Evolutionary conservation across 306 rosid genomes (phyloP).

Genomic region (Ceratonia siliqua): DNA sequence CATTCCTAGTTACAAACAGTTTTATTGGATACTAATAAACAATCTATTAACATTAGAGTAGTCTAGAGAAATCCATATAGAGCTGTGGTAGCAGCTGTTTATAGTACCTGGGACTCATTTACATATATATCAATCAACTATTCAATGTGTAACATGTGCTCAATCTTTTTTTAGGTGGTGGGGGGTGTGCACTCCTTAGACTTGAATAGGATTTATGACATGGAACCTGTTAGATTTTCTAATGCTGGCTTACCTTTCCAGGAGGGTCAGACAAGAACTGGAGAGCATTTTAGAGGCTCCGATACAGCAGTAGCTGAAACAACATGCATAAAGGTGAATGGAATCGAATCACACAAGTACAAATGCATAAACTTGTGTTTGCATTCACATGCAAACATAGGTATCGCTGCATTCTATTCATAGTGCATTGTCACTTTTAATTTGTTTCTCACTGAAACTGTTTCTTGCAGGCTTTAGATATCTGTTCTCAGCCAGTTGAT

Average conservation of each 20-base stretch:
- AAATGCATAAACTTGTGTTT: background rate
- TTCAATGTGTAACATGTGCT: background rate
- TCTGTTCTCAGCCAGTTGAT: slow-evolving; percentile 48
- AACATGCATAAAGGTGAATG: slow-evolving; percentile 56
- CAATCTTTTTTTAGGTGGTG: too few relatives aligned
- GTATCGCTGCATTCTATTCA: background rate
- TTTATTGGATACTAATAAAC: background rate
- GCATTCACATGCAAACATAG: background rate
- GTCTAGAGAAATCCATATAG: background rate
- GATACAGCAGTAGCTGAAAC: slow-evolving; percentile 57
- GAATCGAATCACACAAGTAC: slow-evolving; percentile 16
- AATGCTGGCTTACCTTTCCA: slow-evolving; percentile 28
- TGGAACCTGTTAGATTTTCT: background rate
- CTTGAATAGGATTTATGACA: background rate
- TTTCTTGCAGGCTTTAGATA: slow-evolving; percentile 66
- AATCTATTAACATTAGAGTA: background rate
- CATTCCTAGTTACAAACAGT: background rate
- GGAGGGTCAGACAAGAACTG: slow-evolving; percentile 54
- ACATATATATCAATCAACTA: slow-evolving; percentile 2
- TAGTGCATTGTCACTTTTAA: background rate
- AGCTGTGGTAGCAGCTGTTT: slow-evolving; percentile 13
- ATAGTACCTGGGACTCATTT: background rate
- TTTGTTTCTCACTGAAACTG: background rate
- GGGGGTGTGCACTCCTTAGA: too few relatives aligned
- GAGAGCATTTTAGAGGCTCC: slow-evolving; percentile 49